phyloP scores from a whole-genome alignment of 176 grass and related monocot genomes.

The Musa itinerans region DNA sequence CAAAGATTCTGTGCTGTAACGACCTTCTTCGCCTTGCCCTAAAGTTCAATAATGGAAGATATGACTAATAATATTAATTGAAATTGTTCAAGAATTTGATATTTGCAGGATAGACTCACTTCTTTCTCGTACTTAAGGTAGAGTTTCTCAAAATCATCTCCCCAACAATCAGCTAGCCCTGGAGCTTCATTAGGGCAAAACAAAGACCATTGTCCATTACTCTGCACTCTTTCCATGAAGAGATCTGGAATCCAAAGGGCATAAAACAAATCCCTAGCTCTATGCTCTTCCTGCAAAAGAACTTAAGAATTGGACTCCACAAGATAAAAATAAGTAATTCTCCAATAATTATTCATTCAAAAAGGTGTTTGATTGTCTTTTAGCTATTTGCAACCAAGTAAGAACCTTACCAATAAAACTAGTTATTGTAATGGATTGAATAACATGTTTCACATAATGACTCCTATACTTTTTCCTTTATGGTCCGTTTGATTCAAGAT shows the following conservation, averaged over 20 bases:
- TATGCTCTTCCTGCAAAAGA: slow-evolving; percentile 76
- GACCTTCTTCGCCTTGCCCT: slow-evolving; percentile 94
- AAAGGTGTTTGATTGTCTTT: no score
- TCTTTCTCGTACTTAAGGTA: slow-evolving; percentile 76
- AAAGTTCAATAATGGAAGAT: slow-evolving; percentile 11
- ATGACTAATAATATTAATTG: not conserved
- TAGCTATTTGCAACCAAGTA: no score
- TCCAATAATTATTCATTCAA: no score
- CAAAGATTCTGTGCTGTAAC: slow-evolving; percentile 81
- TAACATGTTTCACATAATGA: no score
- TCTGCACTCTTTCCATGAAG: slow-evolving; percentile 95
- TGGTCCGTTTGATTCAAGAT: no score
- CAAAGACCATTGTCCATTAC: slow-evolving; percentile 79
- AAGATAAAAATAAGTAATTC: no score
- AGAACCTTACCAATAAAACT: no score
- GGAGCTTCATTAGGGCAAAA: slow-evolving; percentile 99
- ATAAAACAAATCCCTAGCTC: slow-evolving; percentile 96
- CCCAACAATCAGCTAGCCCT: slow-evolving; percentile 91
- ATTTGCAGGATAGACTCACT: slow-evolving; percentile 27
- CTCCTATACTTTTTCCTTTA: no score
- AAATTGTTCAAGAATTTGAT: slow-evolving; percentile 1
- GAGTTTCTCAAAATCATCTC: slow-evolving; percentile 65
- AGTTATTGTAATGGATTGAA: no score
- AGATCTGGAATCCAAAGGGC: slow-evolving; percentile 96
- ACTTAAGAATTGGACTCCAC: not conserved